A percentile compares a stretch with the other conserved stretches of the same genome.
These are phyloP conservation scores for Lactifluus subvellereus DNA, from an alignment of 768 basidiomycete genomes.

Conservation along the genomic window DNA sequence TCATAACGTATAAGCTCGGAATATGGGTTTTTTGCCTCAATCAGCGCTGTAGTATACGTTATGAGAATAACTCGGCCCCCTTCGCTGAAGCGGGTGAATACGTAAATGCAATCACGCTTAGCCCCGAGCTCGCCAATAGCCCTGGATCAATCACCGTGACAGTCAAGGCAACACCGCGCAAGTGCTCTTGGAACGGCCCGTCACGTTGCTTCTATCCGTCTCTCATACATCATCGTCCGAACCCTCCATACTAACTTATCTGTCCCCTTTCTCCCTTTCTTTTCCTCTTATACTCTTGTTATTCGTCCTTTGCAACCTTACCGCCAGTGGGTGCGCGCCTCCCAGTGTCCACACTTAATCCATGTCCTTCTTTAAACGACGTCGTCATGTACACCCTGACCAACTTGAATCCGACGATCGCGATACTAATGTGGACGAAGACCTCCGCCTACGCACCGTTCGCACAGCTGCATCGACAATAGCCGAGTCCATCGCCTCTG, in stretches of 20 bases:
- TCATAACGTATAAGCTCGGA: no score
- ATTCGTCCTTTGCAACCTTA: background rate
- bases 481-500: slow-evolving; percentile 77
- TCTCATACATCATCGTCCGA: background rate
- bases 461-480: slow-evolving; percentile 89
- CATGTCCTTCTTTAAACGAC: slow-evolving; percentile 22
- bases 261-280: background rate
- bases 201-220: background rate
- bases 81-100: no score
- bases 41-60: no score
- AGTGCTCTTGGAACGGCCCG: no score
- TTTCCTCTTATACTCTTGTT: background rate
- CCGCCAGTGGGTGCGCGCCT: background rate
- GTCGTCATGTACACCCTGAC: slow-evolving; percentile 19
- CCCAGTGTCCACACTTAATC: background rate
- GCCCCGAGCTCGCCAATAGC: no score
- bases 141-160: no score
- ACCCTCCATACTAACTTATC: slow-evolving; percentile 4
- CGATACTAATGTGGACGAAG: slow-evolving; percentile 69
- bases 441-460: slow-evolving; percentile 84
- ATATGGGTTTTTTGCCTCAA: no score
- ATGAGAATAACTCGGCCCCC: no score
- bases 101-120: no score
- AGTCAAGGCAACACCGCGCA: background rate
- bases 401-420: slow-evolving; percentile 51